Percentiles rank a stretch among this genome's conserved stretches.
Conservation (phyloP, 1,284 basidiomycete species). For the Inonotus hispidus region DNA sequence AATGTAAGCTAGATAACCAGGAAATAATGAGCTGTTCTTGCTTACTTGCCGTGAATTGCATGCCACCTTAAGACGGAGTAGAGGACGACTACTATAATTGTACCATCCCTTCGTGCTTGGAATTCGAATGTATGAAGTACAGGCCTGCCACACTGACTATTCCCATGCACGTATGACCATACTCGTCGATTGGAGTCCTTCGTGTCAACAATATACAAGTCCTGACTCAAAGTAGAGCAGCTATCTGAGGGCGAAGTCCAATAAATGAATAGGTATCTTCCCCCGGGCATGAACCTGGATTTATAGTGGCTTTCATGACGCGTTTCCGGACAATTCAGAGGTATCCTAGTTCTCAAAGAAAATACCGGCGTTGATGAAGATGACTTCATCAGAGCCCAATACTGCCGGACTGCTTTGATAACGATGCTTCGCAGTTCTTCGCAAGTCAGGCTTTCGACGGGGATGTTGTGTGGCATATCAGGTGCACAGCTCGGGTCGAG, state of each 20-base stretch:
- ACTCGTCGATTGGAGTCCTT: neutral
- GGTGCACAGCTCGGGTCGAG: no score
- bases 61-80: no score
- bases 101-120: neutral
- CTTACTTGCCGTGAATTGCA: neutral
- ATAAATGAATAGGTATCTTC: neutral
- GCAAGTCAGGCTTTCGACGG: no score
- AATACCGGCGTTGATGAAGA: neutral
- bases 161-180: neutral
- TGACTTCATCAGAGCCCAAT: no score
- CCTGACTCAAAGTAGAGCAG: neutral
- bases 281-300: neutral
- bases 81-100: neutral
- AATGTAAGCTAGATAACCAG: neutral
- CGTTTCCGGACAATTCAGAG: neutral
- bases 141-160: neutral
- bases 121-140: neutral
- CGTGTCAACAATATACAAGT: neutral
- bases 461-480: no score
- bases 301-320: neutral
- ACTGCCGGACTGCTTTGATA: no score
- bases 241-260: no score
- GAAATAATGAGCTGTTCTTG: neutral
- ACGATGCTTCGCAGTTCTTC: no score
- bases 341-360: neutral